These are phyloP conservation scores for Neonectria ditissima DNA, from an alignment of 2,329 filamentous ascomycete genomes.

Conservation along the genomic window DNA sequence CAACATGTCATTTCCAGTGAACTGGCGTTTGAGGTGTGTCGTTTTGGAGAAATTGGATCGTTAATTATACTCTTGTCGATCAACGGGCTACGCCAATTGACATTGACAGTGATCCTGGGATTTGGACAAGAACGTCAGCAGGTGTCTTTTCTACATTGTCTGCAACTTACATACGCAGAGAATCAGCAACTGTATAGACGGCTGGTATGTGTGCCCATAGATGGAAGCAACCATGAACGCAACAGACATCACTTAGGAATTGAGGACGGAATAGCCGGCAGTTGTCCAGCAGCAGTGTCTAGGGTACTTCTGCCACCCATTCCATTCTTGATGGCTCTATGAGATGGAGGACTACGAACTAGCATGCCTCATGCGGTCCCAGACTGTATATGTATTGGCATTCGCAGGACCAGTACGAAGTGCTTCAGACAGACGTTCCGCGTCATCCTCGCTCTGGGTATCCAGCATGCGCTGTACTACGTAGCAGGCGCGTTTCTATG, in stretches of 20 bases:
- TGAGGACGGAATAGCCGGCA: conserved; percentile 15
- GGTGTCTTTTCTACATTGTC: neutral
- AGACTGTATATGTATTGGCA: conserved; percentile 7
- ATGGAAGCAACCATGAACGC: neutral
- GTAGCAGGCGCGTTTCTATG: neutral
- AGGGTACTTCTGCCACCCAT: neutral
- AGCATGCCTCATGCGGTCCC: conserved; percentile 3
- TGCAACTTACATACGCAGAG: conserved; percentile 3
- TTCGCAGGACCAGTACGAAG: neutral
- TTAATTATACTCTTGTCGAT: neutral
- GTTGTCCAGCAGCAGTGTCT: conserved; percentile 13
- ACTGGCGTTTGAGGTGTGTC: neutral
- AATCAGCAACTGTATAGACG: neutral
- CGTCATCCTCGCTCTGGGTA: neutral
- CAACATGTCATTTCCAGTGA: neutral
- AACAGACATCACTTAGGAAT: conserved; percentile 5
- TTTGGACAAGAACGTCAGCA: conserved; percentile 1
- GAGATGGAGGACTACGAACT: conserved; percentile 4
- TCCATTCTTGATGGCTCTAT: conserved; percentile 15
- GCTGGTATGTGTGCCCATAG: conserved; percentile 10
- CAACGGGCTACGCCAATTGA: neutral
- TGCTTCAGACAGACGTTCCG: neutral
- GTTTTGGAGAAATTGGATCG: neutral
- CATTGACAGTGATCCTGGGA: conserved; percentile 10
- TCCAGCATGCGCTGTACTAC: neutral